These are phyloP conservation scores for Periglandula ipomoeae DNA, from an alignment of 2,329 filamentous ascomycete genomes.

Conservation along the genomic window DNA sequence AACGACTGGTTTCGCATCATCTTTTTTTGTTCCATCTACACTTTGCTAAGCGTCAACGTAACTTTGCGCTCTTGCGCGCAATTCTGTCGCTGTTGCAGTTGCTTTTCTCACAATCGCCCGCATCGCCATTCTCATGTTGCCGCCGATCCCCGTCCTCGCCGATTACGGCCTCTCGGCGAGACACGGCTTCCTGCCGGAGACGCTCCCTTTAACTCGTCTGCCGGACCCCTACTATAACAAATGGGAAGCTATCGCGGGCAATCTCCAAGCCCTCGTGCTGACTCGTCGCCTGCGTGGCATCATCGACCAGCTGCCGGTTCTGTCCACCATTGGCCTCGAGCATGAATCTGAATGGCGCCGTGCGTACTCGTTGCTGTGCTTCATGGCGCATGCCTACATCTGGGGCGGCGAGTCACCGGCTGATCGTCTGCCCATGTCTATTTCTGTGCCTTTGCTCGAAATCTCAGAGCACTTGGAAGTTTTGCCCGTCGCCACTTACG, in stretches of 20 bases:
- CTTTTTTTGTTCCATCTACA: not conserved
- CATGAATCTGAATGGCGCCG: constrained; percentile 86
- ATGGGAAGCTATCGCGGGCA: constrained; percentile 82
- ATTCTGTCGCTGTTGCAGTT: too few relatives aligned
- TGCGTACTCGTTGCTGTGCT: constrained; percentile 81
- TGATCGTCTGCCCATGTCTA: constrained; percentile 68
- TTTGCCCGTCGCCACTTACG: constrained; percentile 88
- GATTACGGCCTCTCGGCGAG: constrained; percentile 73
- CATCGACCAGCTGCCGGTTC: constrained; percentile 70
- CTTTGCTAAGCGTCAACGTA: not conserved
- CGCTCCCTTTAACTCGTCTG: constrained; percentile 68
- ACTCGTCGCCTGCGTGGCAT: constrained; percentile 74
- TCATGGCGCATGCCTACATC: constrained; percentile 91
- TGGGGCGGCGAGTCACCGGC: constrained; percentile 84
- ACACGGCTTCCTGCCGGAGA: constrained; percentile 80
- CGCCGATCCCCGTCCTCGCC: constrained; percentile 52
- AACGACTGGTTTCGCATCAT: not conserved
- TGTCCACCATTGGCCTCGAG: constrained; percentile 73
- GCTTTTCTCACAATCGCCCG: too few relatives aligned
- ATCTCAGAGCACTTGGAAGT: constrained; percentile 74
- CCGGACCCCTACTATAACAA: constrained; percentile 88
- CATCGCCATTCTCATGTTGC: constrained; percentile 37
- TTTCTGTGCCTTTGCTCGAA: constrained; percentile 74
- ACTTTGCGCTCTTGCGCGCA: not conserved
- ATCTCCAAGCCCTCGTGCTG: constrained; percentile 78